Evolutionary conservation across 768 basidiomycete genomes (phyloP).

Genomic region (Dacryopinax primogenitus): DNA sequence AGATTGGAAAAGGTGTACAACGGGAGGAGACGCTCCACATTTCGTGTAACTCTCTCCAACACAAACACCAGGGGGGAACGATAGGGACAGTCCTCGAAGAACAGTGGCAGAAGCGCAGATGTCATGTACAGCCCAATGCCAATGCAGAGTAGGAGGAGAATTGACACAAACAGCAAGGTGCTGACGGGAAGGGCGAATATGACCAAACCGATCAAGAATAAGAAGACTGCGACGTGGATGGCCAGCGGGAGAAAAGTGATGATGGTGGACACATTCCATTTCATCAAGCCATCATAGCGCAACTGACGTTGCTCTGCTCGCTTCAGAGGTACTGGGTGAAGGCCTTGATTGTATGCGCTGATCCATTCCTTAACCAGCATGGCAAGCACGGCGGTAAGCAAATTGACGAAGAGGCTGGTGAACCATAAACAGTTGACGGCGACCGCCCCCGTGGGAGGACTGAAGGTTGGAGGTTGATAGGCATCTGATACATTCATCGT

Average conservation of each 20-base stretch:
- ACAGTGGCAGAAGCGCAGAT: too few species aligned
- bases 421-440: slow-evolving; percentile 37
- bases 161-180: neutral
- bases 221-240: slow-evolving; percentile 38
- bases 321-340: slow-evolving; percentile 21
- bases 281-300: slow-evolving; percentile 30
- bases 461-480: slow-evolving; percentile 1
- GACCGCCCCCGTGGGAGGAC: slow-evolving; percentile 24
- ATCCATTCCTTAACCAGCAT: slow-evolving; percentile 42
- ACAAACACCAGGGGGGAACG: too few species aligned
- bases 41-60: too few species aligned
- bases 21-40: too few species aligned
- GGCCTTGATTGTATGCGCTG: slow-evolving; percentile 29
- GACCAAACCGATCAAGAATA: slow-evolving; percentile 40
- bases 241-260: slow-evolving; percentile 35
- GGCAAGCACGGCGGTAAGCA: slow-evolving; percentile 32
- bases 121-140: too few species aligned
- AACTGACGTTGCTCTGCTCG: slow-evolving; percentile 34
- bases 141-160: too few species aligned
- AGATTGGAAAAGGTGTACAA: too few species aligned
- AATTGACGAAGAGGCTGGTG: slow-evolving; percentile 27
- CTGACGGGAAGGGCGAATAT: slow-evolving; percentile 31
- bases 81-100: too few species aligned
- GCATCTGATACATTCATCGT: neutral
- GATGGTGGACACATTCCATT: slow-evolving; percentile 31